phyloP scores from a whole-genome alignment of 1,284 basidiomycete genomes.

The Microstroma glucosiphilum region DNA sequence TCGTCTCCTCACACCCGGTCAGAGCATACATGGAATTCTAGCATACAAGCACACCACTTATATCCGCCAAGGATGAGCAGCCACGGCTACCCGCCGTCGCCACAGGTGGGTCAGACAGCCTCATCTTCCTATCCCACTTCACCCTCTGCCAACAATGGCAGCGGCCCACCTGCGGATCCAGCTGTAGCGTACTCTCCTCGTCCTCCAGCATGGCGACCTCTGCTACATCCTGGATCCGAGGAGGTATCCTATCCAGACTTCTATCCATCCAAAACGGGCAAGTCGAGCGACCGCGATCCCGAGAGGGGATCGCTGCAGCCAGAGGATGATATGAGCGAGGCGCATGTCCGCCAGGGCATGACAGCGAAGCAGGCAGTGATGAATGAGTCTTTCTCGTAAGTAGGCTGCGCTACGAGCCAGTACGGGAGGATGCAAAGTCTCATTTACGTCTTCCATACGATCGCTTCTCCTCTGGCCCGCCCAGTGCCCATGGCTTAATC shows the following conservation, averaged over 20 bases:
- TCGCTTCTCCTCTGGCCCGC: neutral
- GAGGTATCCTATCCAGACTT: constrained; percentile 60
- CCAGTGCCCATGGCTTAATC: constrained; percentile 56
- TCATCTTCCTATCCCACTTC: too few relatives aligned
- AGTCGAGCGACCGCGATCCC: too few relatives aligned
- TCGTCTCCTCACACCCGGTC: too few relatives aligned
- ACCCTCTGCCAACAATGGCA: too few relatives aligned
- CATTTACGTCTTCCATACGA: too few relatives aligned
- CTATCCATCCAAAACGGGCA: constrained; percentile 64
- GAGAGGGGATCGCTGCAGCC: constrained; percentile 56
- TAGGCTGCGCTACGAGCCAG: neutral
- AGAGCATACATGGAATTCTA: too few relatives aligned
- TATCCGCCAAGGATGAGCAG: too few relatives aligned
- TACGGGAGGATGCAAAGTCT: neutral
- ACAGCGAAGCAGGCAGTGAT: constrained; percentile 52
- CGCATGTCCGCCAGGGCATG: constrained; percentile 74
- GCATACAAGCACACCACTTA: too few relatives aligned
- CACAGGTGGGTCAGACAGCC: too few relatives aligned
- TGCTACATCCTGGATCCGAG: constrained; percentile 26
- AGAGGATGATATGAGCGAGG: constrained; percentile 73
- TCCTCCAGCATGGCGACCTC: constrained; percentile 40
- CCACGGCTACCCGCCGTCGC: too few relatives aligned
- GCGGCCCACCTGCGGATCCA: neutral
- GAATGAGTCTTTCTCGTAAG: constrained; percentile 56
- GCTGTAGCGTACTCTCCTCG: neutral